phyloP scores from a whole-genome alignment of 139 green algal genomes.

The Closterium sp. region DNA sequence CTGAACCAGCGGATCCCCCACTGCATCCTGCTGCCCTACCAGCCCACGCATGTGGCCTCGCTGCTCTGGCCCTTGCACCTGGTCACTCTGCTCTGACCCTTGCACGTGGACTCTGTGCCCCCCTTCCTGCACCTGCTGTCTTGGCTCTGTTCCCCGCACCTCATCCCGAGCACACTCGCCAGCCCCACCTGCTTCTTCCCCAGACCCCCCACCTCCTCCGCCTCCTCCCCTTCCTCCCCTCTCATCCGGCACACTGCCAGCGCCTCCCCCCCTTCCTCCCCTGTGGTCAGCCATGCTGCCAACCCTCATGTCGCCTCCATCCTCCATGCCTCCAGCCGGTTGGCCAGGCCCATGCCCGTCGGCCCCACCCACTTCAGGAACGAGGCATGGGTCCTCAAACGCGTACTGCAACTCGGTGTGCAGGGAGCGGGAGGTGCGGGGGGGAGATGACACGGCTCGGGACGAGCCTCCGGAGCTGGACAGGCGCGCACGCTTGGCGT shows the following conservation, averaged over 20 bases:
- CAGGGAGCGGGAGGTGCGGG: not conserved
- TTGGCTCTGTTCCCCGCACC: not conserved
- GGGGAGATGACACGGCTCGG: not conserved
- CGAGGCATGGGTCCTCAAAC: not conserved
- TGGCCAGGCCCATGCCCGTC: too few species aligned
- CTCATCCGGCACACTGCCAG: too few species aligned
- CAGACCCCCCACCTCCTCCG: not conserved
- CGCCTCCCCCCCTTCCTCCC: too few species aligned
- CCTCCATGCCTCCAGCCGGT: too few species aligned
- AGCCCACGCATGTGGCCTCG: not conserved
- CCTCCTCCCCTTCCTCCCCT: too few species aligned
- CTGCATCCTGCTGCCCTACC: not conserved
- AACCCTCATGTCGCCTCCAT: too few species aligned
- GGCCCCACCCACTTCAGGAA: not conserved
- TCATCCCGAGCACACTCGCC: not conserved
- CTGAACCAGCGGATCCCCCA: not conserved
- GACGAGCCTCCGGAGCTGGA: not conserved
- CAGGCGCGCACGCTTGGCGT: not conserved
- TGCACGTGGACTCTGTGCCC: not conserved
- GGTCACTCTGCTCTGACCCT: not conserved
- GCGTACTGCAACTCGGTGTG: not conserved
- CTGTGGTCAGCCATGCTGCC: too few species aligned
- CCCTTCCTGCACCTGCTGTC: not conserved
- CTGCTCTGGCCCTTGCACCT: not conserved
- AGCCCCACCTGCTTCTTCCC: too few species aligned